These are phyloP conservation scores for Sporothrix brunneoviolacea DNA, from an alignment of 2,329 filamentous ascomycete species.

Conservation along the genomic window DNA sequence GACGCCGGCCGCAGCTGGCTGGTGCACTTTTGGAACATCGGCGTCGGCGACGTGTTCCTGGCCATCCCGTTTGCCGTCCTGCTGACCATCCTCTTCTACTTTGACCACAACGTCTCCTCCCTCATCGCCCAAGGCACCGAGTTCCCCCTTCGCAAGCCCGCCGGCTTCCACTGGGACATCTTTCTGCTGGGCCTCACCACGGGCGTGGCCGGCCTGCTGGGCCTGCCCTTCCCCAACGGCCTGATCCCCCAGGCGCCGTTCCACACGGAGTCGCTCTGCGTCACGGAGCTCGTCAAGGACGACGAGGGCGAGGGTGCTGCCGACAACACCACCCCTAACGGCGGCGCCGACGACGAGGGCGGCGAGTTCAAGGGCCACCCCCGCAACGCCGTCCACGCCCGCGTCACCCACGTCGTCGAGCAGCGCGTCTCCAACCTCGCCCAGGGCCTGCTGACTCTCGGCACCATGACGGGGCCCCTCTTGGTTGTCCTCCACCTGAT, in stretches of 20 bases:
- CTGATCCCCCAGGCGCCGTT: slow-evolving; percentile 80
- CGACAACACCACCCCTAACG: neutral
- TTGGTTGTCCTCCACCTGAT: slow-evolving; percentile 69
- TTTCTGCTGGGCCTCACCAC: slow-evolving; percentile 76
- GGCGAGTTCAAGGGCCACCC: slow-evolving; percentile 48
- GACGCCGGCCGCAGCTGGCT: slow-evolving; percentile 64
- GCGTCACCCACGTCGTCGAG: slow-evolving; percentile 61
- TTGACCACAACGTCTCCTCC: slow-evolving; percentile 83
- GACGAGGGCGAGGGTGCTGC: slow-evolving; percentile 28
- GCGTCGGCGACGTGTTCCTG: slow-evolving; percentile 66
- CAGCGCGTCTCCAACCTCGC: slow-evolving; percentile 73
- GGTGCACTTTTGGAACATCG: slow-evolving; percentile 73
- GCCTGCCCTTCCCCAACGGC: slow-evolving; percentile 75
- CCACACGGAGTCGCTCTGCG: slow-evolving; percentile 72
- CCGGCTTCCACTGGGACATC: slow-evolving; percentile 80
- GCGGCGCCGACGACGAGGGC: slow-evolving; percentile 16
- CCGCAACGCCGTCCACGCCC: slow-evolving; percentile 31
- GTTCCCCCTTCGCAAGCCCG: slow-evolving; percentile 72
- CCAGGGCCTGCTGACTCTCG: slow-evolving; percentile 69
- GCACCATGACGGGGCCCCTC: slow-evolving; percentile 70
- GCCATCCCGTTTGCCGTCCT: slow-evolving; percentile 82
- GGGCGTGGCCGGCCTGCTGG: slow-evolving; percentile 66
- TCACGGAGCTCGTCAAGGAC: slow-evolving; percentile 49
- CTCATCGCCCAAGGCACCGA: slow-evolving; percentile 78
- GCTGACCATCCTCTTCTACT: slow-evolving; percentile 80